A percentile compares a stretch with the other conserved stretches of the same genome.
phyloP scores from a whole-genome alignment of 2,329 filamentous ascomycete species.

The Juglanconis oblonga region DNA sequence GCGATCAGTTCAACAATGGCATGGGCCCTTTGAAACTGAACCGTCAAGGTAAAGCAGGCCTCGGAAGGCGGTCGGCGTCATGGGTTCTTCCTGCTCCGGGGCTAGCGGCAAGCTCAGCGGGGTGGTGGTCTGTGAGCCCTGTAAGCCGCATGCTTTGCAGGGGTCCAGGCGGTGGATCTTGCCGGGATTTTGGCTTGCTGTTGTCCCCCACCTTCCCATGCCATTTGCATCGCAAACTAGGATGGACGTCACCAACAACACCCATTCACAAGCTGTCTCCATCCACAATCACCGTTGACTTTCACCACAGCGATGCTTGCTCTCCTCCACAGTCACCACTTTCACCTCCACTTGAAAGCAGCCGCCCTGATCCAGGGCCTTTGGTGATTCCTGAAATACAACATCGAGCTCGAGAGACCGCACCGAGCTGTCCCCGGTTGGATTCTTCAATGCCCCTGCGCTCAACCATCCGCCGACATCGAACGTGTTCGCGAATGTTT shows the following conservation, averaged over 20 bases:
- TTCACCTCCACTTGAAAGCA: neutral
- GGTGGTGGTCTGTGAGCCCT: constrained; percentile 4
- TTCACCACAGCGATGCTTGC: neutral
- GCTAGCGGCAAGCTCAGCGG: neutral
- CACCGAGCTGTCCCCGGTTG: too few relatives aligned
- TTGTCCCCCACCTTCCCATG: neutral
- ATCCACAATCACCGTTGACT: neutral
- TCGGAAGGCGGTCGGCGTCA: constrained; percentile 4
- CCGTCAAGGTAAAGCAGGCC: neutral
- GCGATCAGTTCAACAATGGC: neutral
- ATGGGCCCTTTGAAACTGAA: neutral
- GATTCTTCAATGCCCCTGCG: neutral
- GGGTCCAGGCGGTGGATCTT: neutral
- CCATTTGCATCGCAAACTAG: neutral
- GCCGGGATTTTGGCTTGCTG: neutral
- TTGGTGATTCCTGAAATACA: neutral
- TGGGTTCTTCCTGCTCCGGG: constrained; percentile 9
- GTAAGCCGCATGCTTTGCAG: constrained; percentile 9
- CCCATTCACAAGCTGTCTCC: neutral
- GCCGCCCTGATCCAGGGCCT: neutral
- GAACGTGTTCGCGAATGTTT: neutral
- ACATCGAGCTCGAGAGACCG: neutral
- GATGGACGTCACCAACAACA: neutral
- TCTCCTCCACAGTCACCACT: neutral
- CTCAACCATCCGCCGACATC: neutral